Evolutionary conservation across 257 asterid species (phyloP), one percentile per base, ranked within the genome.

Genomic region (Parsonsia alboflavescens): DNA sequence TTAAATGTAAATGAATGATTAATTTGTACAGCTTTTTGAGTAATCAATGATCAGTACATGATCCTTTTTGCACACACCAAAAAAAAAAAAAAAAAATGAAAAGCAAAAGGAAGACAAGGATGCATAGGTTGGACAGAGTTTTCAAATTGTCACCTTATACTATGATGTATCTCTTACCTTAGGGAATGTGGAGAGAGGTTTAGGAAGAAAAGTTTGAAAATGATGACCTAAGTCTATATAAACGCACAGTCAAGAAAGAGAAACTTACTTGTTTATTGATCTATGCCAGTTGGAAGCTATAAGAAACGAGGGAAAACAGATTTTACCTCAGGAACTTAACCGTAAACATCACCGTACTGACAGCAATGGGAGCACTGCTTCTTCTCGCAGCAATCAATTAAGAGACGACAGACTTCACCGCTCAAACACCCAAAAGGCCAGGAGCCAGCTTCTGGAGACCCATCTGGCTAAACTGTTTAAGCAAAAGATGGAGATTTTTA

Each of bases 361-460:
- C 71, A 94, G 99, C 90, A 90, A 85, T 26, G 99, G 99, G 61
- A 94, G 98, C 91, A 86, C 96, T 54, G 68, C 96, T 59, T 94
- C 99, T 50, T 92, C 99, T 15, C 97, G 97, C 73, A 92, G 97
- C 86, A 94, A 90, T 86, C 89, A 97, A 65, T 80, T 92, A 81
- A 88, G 97, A 82, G 97, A 92, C 79, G 99, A 92, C 78, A 86
- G 81, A 82, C 72, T 89, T 79, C 76, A 76, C 83, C 83, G 91
- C 69, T 89, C 98, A 49, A 92, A 86, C 77, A 86, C 97, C 73
- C 99, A 92, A 71, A 92, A 82, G 82, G 98, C 97, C 46, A 87
- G 96, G 84, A 94, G 98, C 87, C 99, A 94, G 84, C 97, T 94
- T 78, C 86, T 94, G 72, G 99, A 94, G 92, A 86, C 93, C 53